Base-by-base conservation (phyloP, 495 filamentous ascomycete genomes). In the Corynascus novoguineensis region DNA sequence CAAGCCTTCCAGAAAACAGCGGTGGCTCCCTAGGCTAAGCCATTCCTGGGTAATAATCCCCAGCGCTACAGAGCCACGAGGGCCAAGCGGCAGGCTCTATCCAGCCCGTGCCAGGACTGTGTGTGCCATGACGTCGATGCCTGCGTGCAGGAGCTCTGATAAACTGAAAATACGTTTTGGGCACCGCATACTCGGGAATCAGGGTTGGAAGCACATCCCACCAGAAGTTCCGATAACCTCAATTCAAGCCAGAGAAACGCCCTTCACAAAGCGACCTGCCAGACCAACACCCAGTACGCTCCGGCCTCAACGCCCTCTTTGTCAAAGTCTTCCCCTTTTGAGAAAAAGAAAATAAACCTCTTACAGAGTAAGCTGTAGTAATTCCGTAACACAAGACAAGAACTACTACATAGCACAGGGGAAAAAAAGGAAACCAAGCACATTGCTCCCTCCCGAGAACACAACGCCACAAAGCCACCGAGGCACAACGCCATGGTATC, bases 1-100 rank as follows among this genome's bases (percentile, higher is more conserved):
- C 51, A 53, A 53, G 51, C 10, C 51, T 45, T 53, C 38, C 27
- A 45, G 38, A 44, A 53, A 53, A n/a, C n/a, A n/a, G n/a, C n/a
- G n/a, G 17, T 44, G 28, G 38, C 24, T 15, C 29, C 1, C 31
- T 12, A 41, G 24, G 38, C 53, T 55, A 60, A 49, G 34, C 59
- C 53, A n/a, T 5, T 58, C n/a, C 48, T 19, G 32, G 55, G 60
- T 46, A 57, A 19, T 32, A 50, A 38, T 29, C 38, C 17, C n/a
- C 17, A 9, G 17, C 12, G 37, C 22, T 9, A 22, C 48, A 24
- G n/a, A 6, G 34, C 15, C 25, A 58, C 55, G 55, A 58, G 50
- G 55, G 49, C 47, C n/a, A n/a, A n/a, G n/a, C n/a, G n/a, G n/a
- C n/a, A n/a, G n/a, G n/a, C n/a, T n/a, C n/a, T n/a, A n/a, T n/a